Evolutionary conservation across 2,329 filamentous ascomycete genomes (phyloP), one percentile per base, ranked within the genome.

Genomic region (Dactylellina parvicollis): DNA sequence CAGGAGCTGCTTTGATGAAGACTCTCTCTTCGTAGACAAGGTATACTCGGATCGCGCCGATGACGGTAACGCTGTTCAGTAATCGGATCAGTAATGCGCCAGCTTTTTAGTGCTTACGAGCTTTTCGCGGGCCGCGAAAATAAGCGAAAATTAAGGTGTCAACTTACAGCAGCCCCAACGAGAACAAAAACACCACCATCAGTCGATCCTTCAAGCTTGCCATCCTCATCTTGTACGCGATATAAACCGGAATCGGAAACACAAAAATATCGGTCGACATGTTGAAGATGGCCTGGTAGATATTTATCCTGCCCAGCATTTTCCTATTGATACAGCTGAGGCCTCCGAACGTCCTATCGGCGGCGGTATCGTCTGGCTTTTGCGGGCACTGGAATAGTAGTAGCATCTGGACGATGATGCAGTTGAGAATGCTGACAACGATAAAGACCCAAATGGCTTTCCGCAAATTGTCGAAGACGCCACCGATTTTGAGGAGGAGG

Each of bases 381-480:
- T 72, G 67, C 16, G 67, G 67, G 32, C 67, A 72, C 22, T 72
- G 67, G 46, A 72, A 72, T 4, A 72, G 40, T 2, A 72, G 44
- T 16, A 72, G 59, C 67, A 72, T 72, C 44, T 72, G 67, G 9
- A 72, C 67, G 47, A 72, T 49, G 22, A 72, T 36, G 26, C 67
- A 72, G 22, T 72, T 72, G 26, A 72, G 30, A 28, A 72, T 55
- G 9, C 44, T 65, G 12, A 72, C 26, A 28, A 72, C 60, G 32
- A 72, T 72, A 38, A 72, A 72, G 9, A 65, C 67, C 67, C 67
- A 72, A 24, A 72, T 72, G 2, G 67, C 67, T 55, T 72, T 72
- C 46, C 67, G 67, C 16, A 72, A 36, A 34, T 64, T 72, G 38
- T 72, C 67, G 52, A 72, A 72, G 16, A 72, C 67, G 34, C 67